phyloP scores from a whole-genome alignment of 78 protist genomes.

The Tieghemostelium lacteum region DNA sequence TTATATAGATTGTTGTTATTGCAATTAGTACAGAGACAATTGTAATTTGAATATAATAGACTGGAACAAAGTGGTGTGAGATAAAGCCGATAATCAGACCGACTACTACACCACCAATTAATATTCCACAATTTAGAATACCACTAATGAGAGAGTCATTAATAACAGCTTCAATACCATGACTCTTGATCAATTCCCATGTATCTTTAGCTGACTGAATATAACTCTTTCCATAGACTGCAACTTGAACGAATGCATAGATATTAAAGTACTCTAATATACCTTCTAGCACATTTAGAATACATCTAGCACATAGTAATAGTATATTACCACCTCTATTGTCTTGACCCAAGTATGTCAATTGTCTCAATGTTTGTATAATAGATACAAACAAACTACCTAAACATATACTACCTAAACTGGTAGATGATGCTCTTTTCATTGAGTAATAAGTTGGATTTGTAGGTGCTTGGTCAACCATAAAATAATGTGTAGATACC shows the following conservation, averaged over 20 bases:
- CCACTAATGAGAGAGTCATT: conserved; percentile 46
- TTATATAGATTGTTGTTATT: neutral
- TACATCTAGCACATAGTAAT: neutral
- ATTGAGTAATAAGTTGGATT: conserved; percentile 61
- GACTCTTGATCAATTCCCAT: conserved; percentile 62
- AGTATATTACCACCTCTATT: neutral
- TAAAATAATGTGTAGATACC: conserved; percentile 87
- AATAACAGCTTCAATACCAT: conserved; percentile 59
- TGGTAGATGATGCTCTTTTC: conserved; percentile 75
- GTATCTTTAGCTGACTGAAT: conserved; percentile 78
- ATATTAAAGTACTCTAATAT: conserved; percentile 24
- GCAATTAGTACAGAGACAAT: neutral
- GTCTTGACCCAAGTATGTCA: neutral
- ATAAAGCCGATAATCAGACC: neutral
- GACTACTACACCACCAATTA: neutral
- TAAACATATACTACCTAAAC: conserved; percentile 89
- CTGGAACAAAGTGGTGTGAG: neutral
- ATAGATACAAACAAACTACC: conserved; percentile 83
- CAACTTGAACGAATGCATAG: conserved; percentile 83
- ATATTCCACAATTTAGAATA: neutral
- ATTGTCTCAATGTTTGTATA: conserved; percentile 39
- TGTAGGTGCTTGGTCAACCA: conserved; percentile 16
- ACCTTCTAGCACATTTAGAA: neutral
- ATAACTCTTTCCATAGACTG: conserved; percentile 86
- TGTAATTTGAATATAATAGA: neutral